Evolutionary conservation across 1,284 basidiomycete genomes (phyloP).

Genomic region (Trichosporon sp.): DNA sequence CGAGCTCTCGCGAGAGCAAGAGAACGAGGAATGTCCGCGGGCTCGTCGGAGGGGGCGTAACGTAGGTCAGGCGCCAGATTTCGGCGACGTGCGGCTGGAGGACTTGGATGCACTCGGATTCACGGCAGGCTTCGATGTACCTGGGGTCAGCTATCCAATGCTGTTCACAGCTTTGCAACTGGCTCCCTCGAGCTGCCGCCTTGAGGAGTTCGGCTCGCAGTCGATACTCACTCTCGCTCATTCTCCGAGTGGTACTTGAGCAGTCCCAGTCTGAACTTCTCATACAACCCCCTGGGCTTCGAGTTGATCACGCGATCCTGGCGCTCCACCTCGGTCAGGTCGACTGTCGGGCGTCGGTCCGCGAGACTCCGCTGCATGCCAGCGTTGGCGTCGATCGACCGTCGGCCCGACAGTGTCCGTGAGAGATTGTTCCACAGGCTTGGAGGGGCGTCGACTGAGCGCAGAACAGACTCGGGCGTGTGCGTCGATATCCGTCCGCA

Average conservation of each 20-base stretch:
- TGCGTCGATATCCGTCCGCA: conserved; percentile 26
- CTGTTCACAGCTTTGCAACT: not conserved
- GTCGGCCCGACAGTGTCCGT: conserved; percentile 3
- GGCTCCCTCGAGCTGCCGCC: too few relatives aligned
- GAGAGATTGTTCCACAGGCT: not conserved
- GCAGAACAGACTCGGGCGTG: not conserved
- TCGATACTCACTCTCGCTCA: conserved; percentile 18
- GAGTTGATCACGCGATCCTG: conserved; percentile 29
- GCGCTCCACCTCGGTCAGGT: conserved; percentile 21
- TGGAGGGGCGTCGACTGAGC: not conserved
- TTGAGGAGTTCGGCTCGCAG: not conserved
- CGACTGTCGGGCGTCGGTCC: conserved; percentile 9
- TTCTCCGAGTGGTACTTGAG: conserved; percentile 31
- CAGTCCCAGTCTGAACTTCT: conserved; percentile 40
- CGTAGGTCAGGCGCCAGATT: conserved; percentile 45
- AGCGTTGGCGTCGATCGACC: not conserved
- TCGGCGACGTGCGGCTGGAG: conserved; percentile 41
- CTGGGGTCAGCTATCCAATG: conserved; percentile 21
- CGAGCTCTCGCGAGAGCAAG: conserved; percentile 34
- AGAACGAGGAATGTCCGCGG: conserved; percentile 46
- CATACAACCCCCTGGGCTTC: conserved; percentile 31
- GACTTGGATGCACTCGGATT: conserved; percentile 41
- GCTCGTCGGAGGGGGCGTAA: conserved; percentile 42
- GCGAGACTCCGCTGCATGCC: not conserved
- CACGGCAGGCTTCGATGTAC: conserved; percentile 43